Conservation (phyloP, 2,329 filamentous ascomycete species). For the Pseudogymnoascus sp. region DNA sequence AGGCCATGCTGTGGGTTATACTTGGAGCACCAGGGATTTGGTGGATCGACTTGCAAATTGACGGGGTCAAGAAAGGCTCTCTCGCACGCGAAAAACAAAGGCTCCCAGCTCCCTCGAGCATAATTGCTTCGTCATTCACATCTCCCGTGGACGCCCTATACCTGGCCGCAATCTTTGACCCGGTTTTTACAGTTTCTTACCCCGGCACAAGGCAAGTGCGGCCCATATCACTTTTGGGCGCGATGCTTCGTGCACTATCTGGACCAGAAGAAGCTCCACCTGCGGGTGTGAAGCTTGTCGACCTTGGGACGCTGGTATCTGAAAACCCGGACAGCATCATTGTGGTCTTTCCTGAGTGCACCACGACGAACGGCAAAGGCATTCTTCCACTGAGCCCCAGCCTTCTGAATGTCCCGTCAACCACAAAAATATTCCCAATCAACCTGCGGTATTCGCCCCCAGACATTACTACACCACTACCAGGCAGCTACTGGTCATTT, state of each 20-base stretch:
- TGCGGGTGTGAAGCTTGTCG: conserved; percentile 43
- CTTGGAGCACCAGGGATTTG: conserved; percentile 86
- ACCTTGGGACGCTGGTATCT: conserved; percentile 54
- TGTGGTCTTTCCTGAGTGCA: conserved; percentile 87
- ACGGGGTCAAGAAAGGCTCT: conserved; percentile 88
- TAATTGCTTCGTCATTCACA: conserved; percentile 87
- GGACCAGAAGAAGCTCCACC: conserved; percentile 43
- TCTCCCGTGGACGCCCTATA: conserved; percentile 91
- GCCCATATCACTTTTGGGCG: conserved; percentile 66
- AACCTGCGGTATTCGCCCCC: conserved; percentile 81
- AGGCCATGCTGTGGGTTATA: conserved; percentile 79
- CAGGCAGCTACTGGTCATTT: conserved; percentile 63
- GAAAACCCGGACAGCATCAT: conserved; percentile 68
- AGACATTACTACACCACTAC: conserved; percentile 85
- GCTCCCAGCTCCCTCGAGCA: conserved; percentile 67
- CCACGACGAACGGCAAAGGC: conserved; percentile 85
- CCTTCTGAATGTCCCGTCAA: conserved; percentile 57
- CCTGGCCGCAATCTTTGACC: conserved; percentile 91
- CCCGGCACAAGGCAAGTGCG: conserved; percentile 66
- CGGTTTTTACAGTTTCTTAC: conserved; percentile 83
- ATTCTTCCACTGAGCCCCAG: conserved; percentile 78
- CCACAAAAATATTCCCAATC: conserved; percentile 78
- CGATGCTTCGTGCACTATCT: conserved; percentile 65
- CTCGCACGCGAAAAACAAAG: conserved; percentile 65
- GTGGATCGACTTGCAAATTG: conserved; percentile 98